Conservation (phyloP, 768 basidiomycete species). For the Sarcomyxa edulis region DNA sequence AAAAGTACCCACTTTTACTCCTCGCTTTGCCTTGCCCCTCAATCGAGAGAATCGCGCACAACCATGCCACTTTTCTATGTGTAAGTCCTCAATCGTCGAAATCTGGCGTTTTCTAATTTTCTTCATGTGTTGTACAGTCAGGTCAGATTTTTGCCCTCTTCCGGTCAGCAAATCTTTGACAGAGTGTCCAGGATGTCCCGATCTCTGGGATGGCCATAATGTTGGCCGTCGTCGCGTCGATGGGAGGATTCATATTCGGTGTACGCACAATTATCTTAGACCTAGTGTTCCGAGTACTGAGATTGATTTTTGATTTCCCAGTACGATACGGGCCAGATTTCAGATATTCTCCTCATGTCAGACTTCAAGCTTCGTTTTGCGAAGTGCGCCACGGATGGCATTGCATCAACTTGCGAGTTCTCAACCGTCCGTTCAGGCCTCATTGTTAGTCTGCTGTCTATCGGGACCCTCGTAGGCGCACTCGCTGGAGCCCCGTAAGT, state of each 20-base stretch:
- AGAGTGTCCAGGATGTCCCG: no score
- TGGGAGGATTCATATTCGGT: conserved; percentile 67
- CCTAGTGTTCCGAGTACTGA: no score
- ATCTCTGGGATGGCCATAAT: conserved; percentile 62
- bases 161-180: no score
- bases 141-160: no score
- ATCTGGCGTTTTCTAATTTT: no score
- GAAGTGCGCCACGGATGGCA: conserved; percentile 34
- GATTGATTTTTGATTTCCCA: conserved; percentile 12
- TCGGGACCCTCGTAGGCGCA: conserved; percentile 64
- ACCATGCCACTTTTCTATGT: no score
- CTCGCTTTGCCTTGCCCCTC: no score
- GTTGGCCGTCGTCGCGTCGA: conserved; percentile 62
- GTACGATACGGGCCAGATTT: conserved; percentile 77
- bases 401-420: conserved; percentile 43
- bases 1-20: no score
- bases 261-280: conserved; percentile 17
- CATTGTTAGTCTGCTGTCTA: conserved; percentile 65
- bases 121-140: no score
- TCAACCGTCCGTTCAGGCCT: conserved; percentile 53
- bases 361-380: conserved; percentile 66
- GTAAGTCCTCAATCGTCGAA: no score
- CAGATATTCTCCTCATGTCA: conserved; percentile 68
- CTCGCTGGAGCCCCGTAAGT: conserved; percentile 58
- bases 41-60: no score